Base-by-base conservation (phyloP, 768 basidiomycete species). In the Polyporus arcularius region DNA sequence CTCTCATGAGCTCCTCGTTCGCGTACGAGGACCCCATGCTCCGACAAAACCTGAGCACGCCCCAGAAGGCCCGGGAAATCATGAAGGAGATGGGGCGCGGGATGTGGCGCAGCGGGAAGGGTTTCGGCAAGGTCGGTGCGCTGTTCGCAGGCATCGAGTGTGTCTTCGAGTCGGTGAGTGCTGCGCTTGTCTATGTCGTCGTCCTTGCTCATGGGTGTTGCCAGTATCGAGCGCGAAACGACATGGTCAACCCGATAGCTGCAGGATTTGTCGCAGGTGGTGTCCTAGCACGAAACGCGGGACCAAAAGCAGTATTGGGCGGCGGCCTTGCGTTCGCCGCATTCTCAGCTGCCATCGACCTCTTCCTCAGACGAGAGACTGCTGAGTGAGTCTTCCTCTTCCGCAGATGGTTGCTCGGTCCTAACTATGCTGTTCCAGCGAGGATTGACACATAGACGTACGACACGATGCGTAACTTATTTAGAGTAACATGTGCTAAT, bases 91-190 rank as follows among this genome's bases (percentile, higher is more conserved):
- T 97, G 92, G 96, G 96, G 1, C 85, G 82, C 65, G 89, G 88
- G 38, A 96, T 98, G 94, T 94, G 86, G 86, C 79, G 81, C 31
- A 90, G 82, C 51, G 96, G 96, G 18, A 95, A 90, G 73, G 90
- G 94, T 0, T 98, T 98, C 69, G 95, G 87, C 0, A 96, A 94
- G 78, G 93, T 98, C 48, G 96, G 94, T 16, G 92, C 92, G 12
- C 70, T 98, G 46, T 98, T 92, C 72, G 89, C 94, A n/a, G 95
- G 96, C 30, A 86, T 93, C 8, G 96, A 98, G 76, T 98, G 96
- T 68, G 88, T 94, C 57, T 89, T 98, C 57, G 96, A 98, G 77
- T 91, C 88, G 65, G 96, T 92, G 74, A 71, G 94, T 86, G 15
- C 16, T 14, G 4, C 11, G 15, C 35, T 38, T 6, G 45, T 1